Conservation (phyloP, 495 filamentous ascomycete species). For the Talaromyces liani region DNA sequence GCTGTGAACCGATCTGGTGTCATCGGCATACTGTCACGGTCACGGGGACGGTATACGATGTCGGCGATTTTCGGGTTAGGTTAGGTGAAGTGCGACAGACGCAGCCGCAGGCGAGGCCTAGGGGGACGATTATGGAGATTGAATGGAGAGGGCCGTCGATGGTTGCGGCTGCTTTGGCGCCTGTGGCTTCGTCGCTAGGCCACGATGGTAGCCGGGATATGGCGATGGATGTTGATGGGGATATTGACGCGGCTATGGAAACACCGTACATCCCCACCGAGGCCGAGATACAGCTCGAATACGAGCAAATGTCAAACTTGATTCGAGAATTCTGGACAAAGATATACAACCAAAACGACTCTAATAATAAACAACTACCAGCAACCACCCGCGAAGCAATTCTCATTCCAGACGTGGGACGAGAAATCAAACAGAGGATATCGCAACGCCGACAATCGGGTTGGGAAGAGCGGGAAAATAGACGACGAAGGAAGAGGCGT, state of each 20-base stretch:
- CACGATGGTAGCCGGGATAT: background rate
- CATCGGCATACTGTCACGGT: conserved; percentile 35
- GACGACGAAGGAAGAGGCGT: conserved; percentile 1
- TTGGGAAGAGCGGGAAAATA: conserved; percentile 1
- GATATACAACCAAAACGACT: conserved; percentile 12
- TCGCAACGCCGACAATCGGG: background rate
- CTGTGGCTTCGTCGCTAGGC: background rate
- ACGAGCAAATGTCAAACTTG: conserved; percentile 27
- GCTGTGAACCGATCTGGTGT: conserved; percentile 39
- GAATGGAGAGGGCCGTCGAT: conserved; percentile 37
- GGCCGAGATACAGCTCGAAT: conserved; percentile 36
- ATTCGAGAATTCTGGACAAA: conserved; percentile 38
- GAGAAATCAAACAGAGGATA: conserved; percentile 22
- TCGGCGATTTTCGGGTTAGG: conserved; percentile 38
- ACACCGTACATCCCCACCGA: conserved; percentile 19
- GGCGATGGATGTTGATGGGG: conserved; percentile 10
- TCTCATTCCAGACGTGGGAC: conserved; percentile 34
- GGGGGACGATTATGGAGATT: conserved; percentile 37
- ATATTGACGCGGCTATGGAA: conserved; percentile 25
- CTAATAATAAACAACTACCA: background rate
- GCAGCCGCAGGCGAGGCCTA: conserved; percentile 26
- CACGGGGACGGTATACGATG: conserved; percentile 35
- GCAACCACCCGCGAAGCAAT: conserved; percentile 28
- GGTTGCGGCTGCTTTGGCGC: conserved; percentile 13
- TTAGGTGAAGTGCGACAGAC: conserved; percentile 39